Base-by-base conservation (phyloP, 1,284 basidiomycete genomes). In the Pseudozyma hubeiensis region DNA sequence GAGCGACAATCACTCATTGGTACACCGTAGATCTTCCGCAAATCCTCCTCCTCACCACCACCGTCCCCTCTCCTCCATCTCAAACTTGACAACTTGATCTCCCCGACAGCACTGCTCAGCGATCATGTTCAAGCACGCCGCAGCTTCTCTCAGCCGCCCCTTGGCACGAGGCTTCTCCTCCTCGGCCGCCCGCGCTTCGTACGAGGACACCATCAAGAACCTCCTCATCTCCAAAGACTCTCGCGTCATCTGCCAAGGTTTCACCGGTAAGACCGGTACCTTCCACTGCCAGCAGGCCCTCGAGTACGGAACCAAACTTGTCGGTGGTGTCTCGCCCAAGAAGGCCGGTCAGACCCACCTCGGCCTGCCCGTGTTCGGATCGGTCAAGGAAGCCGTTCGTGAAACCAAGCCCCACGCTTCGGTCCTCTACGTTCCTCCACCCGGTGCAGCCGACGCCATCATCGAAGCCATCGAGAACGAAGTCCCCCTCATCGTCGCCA, bases 281-380 rank as follows among this genome's bases (percentile, higher is more conserved):
- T 99, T 99, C 90, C 97, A 99, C 88, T 90, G 91, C 75, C 91
- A 90, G 85, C 94, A 98, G 86, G 94, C 97, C 50, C 87, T 99
- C 74, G 93, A 90, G 53, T 99, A 94, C 85, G 95, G 95, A 35
- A 99, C 97, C 65, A 92, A 92, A 67, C 94, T 99, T 90, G 93
- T 99, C 66, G 97, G 96, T 64, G 97, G 97, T 83, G 94, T 97
- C 58, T 95, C 93, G 40, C 97, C 96, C 53, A 97, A 93, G 88
- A 99, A 98, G 87, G 97, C 95, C 55, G 97, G 97, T 37, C 91
- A 93, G 86, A 93, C 90, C 14, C 97, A 99, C 87, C 89, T 99
- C 68, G 96, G 95, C 46, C 89, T 97, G 44, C 97, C 97, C 61
- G 91, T 99, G 46, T 99, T 94, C 82, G 96, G 93, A 45, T 90